These are phyloP conservation scores for Trichoderma semiorbis DNA, from an alignment of 2,329 filamentous ascomycete genomes.

Conservation along the genomic window DNA sequence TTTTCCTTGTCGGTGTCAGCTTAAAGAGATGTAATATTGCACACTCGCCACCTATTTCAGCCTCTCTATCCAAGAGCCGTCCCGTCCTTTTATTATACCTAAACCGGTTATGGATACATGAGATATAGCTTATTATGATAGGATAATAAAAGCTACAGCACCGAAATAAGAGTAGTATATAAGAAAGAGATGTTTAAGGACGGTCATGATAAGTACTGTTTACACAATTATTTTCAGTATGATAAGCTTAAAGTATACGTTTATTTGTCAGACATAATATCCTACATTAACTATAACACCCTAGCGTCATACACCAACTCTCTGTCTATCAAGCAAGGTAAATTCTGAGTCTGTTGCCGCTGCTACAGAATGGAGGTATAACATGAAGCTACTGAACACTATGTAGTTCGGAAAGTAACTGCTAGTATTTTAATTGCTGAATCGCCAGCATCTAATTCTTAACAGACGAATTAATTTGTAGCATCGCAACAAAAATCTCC, in stretches of 20 bases:
- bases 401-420: neutral
- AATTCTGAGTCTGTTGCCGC: neutral
- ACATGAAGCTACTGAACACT: neutral
- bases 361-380: neutral
- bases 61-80: neutral
- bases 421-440: neutral
- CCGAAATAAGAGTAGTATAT: too few species aligned
- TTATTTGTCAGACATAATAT: too few species aligned
- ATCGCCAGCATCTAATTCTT: neutral
- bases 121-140: neutral
- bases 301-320: neutral
- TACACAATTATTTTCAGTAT: too few species aligned
- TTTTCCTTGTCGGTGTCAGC: neutral
- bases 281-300: neutral
- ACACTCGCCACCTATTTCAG: neutral
- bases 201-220: neutral
- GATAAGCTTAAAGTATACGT: too few species aligned
- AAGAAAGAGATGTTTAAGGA: neutral
- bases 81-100: neutral
- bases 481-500: neutral
- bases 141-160: too few species aligned
- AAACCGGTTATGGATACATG: neutral
- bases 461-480: neutral
- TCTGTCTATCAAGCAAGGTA: neutral
- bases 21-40: neutral